These are phyloP conservation scores for Penicillium hordei DNA, from an alignment of 2,329 filamentous ascomycete species.

Conservation along the genomic window DNA sequence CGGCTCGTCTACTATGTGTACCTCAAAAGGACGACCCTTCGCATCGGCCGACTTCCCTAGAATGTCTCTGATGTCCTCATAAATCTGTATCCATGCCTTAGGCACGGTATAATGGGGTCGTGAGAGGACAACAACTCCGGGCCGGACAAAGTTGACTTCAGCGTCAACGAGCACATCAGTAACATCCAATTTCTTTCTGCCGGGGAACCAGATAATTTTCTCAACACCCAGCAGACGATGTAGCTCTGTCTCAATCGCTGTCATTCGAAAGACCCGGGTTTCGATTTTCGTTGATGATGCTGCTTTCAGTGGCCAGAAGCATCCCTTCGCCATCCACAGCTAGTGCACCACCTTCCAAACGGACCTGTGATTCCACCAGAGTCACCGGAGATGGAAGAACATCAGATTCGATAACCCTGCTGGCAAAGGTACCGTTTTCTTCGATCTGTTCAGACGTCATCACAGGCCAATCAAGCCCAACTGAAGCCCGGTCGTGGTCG, in stretches of 20 bases:
- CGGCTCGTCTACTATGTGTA: conserved; percentile 28
- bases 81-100: conserved; percentile 17
- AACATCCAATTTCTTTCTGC: conserved; percentile 26
- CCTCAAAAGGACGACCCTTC: conserved; percentile 23
- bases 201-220: conserved; percentile 33
- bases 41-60: conserved; percentile 20
- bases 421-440: conserved; percentile 19
- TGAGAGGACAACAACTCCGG: conserved; percentile 27
- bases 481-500: conserved; percentile 13
- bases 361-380: conserved; percentile 19
- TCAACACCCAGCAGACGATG: conserved; percentile 24
- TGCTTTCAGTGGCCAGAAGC: conserved; percentile 31
- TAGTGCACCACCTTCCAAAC: conserved; percentile 30
- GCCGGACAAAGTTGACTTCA: conserved; percentile 19
- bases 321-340: conserved; percentile 34
- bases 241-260: conserved; percentile 26
- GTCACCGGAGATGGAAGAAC: conserved; percentile 10
- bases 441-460: conserved; percentile 10
- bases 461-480: conserved; percentile 15
- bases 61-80: conserved; percentile 22
- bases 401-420: conserved; percentile 13
- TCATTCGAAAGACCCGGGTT: conserved; percentile 24
- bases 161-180: conserved; percentile 32
- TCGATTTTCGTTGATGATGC: conserved; percentile 30
- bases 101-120: conserved; percentile 20